Conservation (phyloP, 257 asterid species). For the Primulina tabacum region DNA sequence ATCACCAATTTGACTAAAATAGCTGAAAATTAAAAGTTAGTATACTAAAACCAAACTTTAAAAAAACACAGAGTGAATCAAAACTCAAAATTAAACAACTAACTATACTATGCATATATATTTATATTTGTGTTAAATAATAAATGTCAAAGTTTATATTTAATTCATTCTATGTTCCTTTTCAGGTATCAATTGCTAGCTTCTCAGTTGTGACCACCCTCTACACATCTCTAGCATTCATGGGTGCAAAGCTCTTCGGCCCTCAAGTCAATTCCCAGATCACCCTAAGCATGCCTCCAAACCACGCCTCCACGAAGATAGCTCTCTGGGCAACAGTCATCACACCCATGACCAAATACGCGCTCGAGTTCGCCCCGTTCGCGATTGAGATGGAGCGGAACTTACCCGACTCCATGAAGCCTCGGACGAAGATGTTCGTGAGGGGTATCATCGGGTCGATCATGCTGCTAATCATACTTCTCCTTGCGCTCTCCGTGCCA, state of each 20-base stretch:
- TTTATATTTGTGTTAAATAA: no score
- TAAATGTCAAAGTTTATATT: no score
- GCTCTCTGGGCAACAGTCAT: constrained; percentile 73
- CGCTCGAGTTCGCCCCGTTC: constrained; percentile 64
- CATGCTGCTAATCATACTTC: constrained; percentile 44
- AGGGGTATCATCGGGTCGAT: constrained; percentile 56
- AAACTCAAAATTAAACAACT: no score
- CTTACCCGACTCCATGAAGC: constrained; percentile 44
- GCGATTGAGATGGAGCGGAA: constrained; percentile 53
- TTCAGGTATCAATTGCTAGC: constrained; percentile 64
- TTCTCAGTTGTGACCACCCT: constrained; percentile 52
- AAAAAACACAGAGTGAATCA: no score
- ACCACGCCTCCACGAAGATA: constrained; percentile 44
- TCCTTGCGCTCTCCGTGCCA: constrained; percentile 59
- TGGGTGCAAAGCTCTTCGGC: constrained; percentile 73
- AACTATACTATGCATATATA: no score
- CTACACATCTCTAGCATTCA: constrained; percentile 56
- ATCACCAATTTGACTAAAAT: no score
- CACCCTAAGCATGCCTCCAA: constrained; percentile 64
- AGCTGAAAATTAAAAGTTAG: no score
- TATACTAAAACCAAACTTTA: no score
- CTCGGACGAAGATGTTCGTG: constrained; percentile 43
- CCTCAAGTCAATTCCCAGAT: constrained; percentile 62
- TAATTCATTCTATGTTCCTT: not conserved
- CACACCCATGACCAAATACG: constrained; percentile 77